A percentile compares a stretch with the other conserved stretches of the same genome.
Evolutionary conservation across 306 rosid genomes (phyloP).

Genomic region (Medicago ruthenica): DNA sequence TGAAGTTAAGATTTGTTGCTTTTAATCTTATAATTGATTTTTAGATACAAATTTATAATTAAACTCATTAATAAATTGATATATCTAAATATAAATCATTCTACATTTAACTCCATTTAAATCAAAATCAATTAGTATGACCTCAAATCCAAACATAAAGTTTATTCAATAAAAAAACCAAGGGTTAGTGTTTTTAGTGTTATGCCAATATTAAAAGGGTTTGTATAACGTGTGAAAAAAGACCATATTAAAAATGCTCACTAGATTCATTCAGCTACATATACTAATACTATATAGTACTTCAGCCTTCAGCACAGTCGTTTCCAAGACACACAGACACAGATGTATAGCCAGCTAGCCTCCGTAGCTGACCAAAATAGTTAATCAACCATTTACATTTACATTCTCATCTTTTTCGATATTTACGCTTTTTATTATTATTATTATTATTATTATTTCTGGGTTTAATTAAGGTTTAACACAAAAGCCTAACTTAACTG

Average conservation of each 20-base stretch:
- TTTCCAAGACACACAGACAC: constrained; percentile 29
- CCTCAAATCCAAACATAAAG: no score
- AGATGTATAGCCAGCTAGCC: not conserved
- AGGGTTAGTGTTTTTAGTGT: no score
- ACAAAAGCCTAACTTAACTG: not conserved
- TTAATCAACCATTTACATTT: constrained; percentile 35
- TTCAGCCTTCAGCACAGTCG: not conserved
- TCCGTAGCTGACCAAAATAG: constrained; percentile 34
- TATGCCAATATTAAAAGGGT: no score
- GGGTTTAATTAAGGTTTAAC: constrained; percentile 58
- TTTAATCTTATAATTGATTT: no score
- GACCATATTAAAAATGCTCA: not conserved
- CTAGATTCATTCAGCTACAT: constrained; percentile 52
- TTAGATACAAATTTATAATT: no score
- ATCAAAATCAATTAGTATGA: no score
- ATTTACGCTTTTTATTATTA: constrained; percentile 15
- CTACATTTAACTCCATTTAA: no score
- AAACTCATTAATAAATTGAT: no score
- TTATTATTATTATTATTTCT: not conserved
- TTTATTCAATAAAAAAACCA: no score
- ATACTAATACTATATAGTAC: not conserved
- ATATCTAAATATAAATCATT: no score
- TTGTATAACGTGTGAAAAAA: no score
- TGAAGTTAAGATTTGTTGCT: no score
- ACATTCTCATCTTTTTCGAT: constrained; percentile 27